Conservation (phyloP, 148 eudicot genomes). For the Rheum nobile region DNA sequence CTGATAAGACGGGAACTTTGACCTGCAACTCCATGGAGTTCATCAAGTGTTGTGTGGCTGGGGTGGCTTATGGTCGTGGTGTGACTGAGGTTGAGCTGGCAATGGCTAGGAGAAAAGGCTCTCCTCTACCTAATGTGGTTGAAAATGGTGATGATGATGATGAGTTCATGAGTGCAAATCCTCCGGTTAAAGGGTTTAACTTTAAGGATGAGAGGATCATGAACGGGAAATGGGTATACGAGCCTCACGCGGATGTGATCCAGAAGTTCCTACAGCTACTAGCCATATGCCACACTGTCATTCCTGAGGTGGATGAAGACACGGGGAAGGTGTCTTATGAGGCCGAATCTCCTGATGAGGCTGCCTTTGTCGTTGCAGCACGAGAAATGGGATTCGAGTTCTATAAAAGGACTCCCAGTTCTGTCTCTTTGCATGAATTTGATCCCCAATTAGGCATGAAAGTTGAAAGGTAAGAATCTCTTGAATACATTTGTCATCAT, state of each 20-base stretch:
- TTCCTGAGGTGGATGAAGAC: conserved; percentile 81
- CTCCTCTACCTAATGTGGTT: conserved; percentile 28
- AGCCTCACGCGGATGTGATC: conserved; percentile 49
- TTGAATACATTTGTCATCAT: background rate
- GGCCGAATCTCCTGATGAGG: conserved; percentile 98
- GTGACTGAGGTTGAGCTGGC: conserved; percentile 87
- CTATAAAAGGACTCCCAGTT: conserved; percentile 65
- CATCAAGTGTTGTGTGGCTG: conserved; percentile 79
- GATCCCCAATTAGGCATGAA: conserved; percentile 45
- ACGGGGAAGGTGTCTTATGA: conserved; percentile 67
- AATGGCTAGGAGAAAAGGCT: conserved; percentile 76
- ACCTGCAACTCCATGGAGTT: conserved; percentile 98
- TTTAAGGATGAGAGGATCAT: conserved; percentile 69
- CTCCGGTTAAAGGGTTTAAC: conserved; percentile 71
- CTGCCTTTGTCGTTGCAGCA: conserved; percentile 95
- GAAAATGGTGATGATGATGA: conserved; percentile 30
- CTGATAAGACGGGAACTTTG: conserved; percentile 95
- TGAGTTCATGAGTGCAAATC: conserved; percentile 12
- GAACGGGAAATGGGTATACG: conserved; percentile 82
- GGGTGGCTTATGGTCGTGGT: conserved; percentile 79
- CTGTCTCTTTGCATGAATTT: conserved; percentile 53
- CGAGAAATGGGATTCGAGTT: conserved; percentile 90
- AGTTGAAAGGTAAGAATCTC: conserved; percentile 57
- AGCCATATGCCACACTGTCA: conserved; percentile 84
- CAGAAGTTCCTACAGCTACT: conserved; percentile 60